phyloP scores from a whole-genome alignment of 345 rosid species.

The Schrenkiella parvula region DNA sequence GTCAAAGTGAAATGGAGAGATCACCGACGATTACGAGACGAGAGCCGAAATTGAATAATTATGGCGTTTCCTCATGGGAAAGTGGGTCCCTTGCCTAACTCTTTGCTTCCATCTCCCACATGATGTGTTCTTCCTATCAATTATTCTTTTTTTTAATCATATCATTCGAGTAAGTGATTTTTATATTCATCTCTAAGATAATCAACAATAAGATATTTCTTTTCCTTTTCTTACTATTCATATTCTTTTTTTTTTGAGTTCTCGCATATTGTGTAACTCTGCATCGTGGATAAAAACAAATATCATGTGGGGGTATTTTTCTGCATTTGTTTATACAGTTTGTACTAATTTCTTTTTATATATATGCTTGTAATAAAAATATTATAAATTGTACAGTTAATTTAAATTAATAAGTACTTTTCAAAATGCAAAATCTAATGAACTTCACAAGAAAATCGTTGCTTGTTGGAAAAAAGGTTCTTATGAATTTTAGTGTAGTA shows the following conservation, averaged over 20 bases:
- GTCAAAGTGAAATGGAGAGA: slow-evolving; percentile 35
- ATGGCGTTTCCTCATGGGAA: slow-evolving; percentile 27
- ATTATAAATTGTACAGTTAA: background rate
- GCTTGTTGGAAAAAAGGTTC: background rate
- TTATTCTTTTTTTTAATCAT: background rate
- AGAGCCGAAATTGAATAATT: slow-evolving; percentile 29
- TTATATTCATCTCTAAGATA: background rate
- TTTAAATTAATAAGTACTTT: background rate
- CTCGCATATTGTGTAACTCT: background rate
- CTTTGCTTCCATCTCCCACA: slow-evolving; percentile 43
- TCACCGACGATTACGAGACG: slow-evolving; percentile 44
- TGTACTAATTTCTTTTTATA: background rate
- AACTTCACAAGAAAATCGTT: background rate
- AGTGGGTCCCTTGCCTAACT: slow-evolving; percentile 36
- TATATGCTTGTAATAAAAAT: background rate
- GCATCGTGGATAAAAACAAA: background rate
- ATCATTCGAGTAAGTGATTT: background rate
- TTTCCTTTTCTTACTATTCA: background rate
- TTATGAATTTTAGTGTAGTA: background rate
- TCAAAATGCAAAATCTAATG: background rate
- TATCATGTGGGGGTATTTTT: slow-evolving; percentile 15
- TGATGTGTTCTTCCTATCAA: slow-evolving; percentile 30
- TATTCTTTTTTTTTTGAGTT: background rate
- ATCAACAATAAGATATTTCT: background rate
- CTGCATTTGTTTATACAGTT: background rate